phyloP scores from a whole-genome alignment of 2,329 filamentous ascomycete species.

The Phaeosphaeriaceae sp. region DNA sequence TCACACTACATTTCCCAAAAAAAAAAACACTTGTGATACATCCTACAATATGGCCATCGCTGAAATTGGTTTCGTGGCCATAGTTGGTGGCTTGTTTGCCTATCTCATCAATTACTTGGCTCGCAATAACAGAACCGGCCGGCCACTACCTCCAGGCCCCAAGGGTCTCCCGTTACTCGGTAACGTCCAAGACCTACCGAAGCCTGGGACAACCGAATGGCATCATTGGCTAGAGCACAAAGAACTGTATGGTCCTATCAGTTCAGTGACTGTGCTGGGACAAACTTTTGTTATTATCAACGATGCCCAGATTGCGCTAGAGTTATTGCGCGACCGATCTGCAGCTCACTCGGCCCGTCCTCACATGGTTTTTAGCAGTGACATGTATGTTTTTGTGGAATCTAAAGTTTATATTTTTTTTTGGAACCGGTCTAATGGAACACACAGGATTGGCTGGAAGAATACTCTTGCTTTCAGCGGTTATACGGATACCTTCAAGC shows the following conservation, averaged over 20 bases:
- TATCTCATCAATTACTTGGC: constrained; percentile 18
- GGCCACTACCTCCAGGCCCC: constrained; percentile 59
- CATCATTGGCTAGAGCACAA: constrained; percentile 55
- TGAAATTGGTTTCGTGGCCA: neutral
- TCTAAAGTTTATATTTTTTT: neutral
- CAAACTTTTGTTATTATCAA: constrained; percentile 40
- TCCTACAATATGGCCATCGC: neutral
- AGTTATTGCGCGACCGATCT: constrained; percentile 30
- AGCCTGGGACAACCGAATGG: constrained; percentile 46
- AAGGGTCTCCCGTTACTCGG: constrained; percentile 57
- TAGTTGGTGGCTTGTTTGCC: neutral
- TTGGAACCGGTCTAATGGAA: neutral
- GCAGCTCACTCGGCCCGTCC: constrained; percentile 29
- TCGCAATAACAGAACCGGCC: constrained; percentile 11
- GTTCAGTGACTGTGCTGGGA: constrained; percentile 37
- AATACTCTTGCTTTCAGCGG: constrained; percentile 27
- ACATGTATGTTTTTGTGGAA: constrained; percentile 14
- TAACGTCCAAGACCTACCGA: constrained; percentile 58
- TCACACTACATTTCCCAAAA: too few relatives aligned
- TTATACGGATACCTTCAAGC: constrained; percentile 29
- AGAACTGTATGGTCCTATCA: constrained; percentile 42
- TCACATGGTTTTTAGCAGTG: constrained; percentile 29
- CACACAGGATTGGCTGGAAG: constrained; percentile 31
- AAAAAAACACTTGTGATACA: neutral
- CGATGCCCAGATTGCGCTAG: constrained; percentile 32